These are phyloP conservation scores for Liriodendron chinense DNA, from an alignment of 164 flowering plant species.

Conservation along the genomic window DNA sequence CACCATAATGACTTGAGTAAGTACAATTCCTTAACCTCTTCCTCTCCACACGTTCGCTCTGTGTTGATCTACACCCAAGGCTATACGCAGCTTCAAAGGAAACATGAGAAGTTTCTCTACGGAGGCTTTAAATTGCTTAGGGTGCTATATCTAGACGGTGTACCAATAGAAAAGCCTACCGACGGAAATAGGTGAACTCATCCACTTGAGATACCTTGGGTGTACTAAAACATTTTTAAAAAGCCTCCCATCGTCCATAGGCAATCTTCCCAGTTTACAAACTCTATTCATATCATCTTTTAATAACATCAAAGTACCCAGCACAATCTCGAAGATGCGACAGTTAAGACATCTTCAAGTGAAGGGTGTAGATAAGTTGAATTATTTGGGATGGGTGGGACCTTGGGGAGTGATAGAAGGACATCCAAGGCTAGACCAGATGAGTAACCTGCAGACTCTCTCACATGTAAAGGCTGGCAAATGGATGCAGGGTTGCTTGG, in stretches of 20 bases:
- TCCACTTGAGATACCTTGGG: background rate
- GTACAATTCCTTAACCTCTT: background rate
- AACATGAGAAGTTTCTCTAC: background rate
- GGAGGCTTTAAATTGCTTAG: background rate
- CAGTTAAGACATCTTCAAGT: background rate
- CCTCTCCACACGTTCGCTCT: background rate
- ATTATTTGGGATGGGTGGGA: no score
- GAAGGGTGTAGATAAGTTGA: background rate
- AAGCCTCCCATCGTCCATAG: constrained; percentile 7
- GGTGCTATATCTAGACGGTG: background rate
- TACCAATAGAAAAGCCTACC: background rate
- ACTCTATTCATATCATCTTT: background rate
- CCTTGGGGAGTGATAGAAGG: background rate
- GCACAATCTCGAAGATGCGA: background rate
- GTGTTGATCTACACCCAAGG: background rate
- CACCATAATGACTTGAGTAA: background rate
- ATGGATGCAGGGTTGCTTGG: background rate
- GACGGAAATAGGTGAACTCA: background rate
- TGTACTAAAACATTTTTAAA: background rate
- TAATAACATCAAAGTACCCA: background rate
- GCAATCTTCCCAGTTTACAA: constrained; percentile 4
- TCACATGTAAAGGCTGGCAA: background rate
- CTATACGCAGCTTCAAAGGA: background rate
- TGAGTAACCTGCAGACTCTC: background rate
- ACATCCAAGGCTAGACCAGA: background rate